Evolutionary conservation across 2,329 filamentous ascomycete genomes (phyloP).

Genomic region (Aspergillus hiratsukae): DNA sequence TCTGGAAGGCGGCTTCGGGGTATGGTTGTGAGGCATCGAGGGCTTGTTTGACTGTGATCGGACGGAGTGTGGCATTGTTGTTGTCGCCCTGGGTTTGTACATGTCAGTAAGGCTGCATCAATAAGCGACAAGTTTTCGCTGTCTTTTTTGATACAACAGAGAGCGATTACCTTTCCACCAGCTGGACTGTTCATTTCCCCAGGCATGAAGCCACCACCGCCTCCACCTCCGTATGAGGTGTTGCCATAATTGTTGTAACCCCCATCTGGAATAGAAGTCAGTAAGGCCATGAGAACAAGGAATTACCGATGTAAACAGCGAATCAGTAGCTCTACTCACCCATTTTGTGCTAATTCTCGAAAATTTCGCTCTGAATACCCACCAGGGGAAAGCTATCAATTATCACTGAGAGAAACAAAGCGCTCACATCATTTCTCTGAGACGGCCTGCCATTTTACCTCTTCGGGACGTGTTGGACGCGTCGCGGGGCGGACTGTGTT

Average conservation of each 20-base stretch:
- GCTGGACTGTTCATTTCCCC: constrained; percentile 48
- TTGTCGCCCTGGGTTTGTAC: constrained; percentile 45
- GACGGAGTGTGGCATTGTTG: constrained; percentile 77
- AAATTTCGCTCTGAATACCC: not conserved
- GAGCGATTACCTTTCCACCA: constrained; percentile 34
- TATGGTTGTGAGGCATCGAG: constrained; percentile 74
- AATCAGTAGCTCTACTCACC: not conserved
- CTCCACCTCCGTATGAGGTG: constrained; percentile 52
- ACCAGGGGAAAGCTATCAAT: not conserved
- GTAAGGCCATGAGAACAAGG: not conserved
- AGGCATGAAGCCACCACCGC: constrained; percentile 58
- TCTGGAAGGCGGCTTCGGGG: constrained; percentile 71
- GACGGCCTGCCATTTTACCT: constrained; percentile 30
- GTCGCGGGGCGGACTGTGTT: constrained; percentile 27
- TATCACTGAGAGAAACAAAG: not conserved
- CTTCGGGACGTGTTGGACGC: constrained; percentile 38
- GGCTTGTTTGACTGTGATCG: constrained; percentile 93
- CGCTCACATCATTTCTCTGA: not conserved
- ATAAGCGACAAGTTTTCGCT: too few species aligned
- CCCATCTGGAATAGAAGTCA: constrained; percentile 23
- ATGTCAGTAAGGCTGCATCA: not conserved
- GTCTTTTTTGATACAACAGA: too few species aligned
- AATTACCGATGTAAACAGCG: not conserved
- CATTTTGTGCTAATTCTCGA: not conserved
- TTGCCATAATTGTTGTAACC: constrained; percentile 45